Evolutionary conservation across 75 land plant species (phyloP), one percentile per base, ranked within the genome.

Genomic region (Azolla pinnata): DNA sequence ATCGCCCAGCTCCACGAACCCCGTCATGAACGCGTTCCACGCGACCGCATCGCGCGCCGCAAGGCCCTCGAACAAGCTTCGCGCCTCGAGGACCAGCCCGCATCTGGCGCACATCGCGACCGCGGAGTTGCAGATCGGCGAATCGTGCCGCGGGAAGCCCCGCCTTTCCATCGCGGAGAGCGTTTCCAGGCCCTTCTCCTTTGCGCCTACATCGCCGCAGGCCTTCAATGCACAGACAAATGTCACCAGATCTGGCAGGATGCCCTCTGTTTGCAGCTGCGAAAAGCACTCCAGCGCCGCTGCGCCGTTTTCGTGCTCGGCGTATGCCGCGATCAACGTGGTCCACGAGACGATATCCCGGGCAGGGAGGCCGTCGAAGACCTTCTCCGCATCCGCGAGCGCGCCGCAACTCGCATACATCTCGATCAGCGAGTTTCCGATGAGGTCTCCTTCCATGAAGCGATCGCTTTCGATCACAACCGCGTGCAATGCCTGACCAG

Each of bases 341-440:
- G 64, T 52, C 64, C 64, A 62, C 31, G 64, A 62, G 24, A 62
- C 64, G 23, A 31, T 45, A 31, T 62, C 49, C 30, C 31, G 59
- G 18, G 21, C 19, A 12, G 64, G 64, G 32, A 62, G 27, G 18
- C 31, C 49, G 1, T 62, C 57, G 19, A 62, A 45, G 1, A 62
- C 28, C n/a, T 25, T 1, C 59, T 32, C 26, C 20, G 64, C 64
- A 44, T 28, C 31, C 0, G n/a, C 64, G 7, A 62, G 21, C 17
- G 31, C 14, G 33, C 64, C 64, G 28, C 59, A 86, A 31, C 80
- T 80, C 0, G 77, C 52, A 55, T 89, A 89, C 86, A 89, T 73
- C 31, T 82, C 82, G 29, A 89, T 59, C 14, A 89, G 76, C 0
- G 86, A 77, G 62, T 75, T 86, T 23, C 78, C 90, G 1, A 73